Percentiles rank a stretch among this genome's conserved stretches.
These are phyloP conservation scores for Solanum gandarillasii DNA, from an alignment of 257 asterid genomes.

Conservation along the genomic window DNA sequence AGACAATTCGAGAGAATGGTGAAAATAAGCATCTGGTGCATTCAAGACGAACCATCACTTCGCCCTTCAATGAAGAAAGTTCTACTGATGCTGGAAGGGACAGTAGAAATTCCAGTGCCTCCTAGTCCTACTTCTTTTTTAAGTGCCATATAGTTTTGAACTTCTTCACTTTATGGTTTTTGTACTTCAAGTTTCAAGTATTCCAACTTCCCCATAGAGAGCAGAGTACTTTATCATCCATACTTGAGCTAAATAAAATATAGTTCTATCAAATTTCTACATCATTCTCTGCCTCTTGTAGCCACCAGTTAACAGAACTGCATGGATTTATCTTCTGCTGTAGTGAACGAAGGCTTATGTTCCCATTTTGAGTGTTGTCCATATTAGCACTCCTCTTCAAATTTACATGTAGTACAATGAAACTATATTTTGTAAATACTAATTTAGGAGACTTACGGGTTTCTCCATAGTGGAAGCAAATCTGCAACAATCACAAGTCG, in stretches of 20 bases:
- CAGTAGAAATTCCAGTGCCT: constrained; percentile 1
- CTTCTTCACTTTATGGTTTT: too few relatives aligned
- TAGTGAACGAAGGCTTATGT: not conserved
- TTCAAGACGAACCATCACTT: too few relatives aligned
- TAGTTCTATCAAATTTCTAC: not conserved
- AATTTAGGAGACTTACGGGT: too few relatives aligned
- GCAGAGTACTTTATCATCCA: not conserved
- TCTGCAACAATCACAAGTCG: too few relatives aligned
- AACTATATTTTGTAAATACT: not conserved
- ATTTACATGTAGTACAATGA: not conserved
- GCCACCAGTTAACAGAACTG: not conserved
- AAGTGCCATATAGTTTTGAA: constrained; percentile 8
- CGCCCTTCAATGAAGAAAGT: too few relatives aligned
- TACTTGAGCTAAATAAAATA: too few relatives aligned
- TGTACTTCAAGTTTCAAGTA: not conserved
- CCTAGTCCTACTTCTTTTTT: constrained; percentile 36
- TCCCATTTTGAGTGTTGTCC: too few relatives aligned
- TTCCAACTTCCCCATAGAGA: not conserved
- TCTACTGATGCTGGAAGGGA: too few relatives aligned
- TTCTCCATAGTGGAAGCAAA: too few relatives aligned
- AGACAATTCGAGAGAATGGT: constrained; percentile 26
- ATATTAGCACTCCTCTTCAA: not conserved
- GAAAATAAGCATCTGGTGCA: constrained; percentile 4
- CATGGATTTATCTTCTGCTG: not conserved
- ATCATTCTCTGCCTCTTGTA: too few relatives aligned